Evolutionary conservation across 352 stramenopile species (phyloP).

Genomic region (Pythium diclinum): DNA sequence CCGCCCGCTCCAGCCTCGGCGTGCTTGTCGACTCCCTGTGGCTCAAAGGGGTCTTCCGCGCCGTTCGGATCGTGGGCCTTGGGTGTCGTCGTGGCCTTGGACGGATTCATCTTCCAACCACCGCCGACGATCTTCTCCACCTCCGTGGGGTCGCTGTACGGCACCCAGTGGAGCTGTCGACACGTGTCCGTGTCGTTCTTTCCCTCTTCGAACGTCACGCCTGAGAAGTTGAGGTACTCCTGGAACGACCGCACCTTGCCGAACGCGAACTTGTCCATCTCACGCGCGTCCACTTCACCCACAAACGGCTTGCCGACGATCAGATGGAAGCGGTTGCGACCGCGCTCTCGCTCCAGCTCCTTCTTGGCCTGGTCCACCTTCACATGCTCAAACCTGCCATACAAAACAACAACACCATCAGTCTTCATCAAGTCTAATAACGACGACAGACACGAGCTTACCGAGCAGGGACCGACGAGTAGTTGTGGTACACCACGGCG

Average conservation of each 20-base stretch:
- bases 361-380: constrained; percentile 33
- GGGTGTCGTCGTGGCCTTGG: not conserved
- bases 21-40: constrained; percentile 19
- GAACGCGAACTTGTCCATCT: constrained; percentile 38
- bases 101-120: constrained; percentile 12
- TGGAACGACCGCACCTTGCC: constrained; percentile 33
- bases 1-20: constrained; percentile 20
- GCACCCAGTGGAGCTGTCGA: constrained; percentile 45
- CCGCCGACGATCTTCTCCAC: constrained; percentile 33
- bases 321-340: constrained; percentile 35
- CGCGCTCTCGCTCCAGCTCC: constrained; percentile 27
- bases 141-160: constrained; percentile 30
- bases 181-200: constrained; percentile 32
- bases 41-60: constrained; percentile 8
- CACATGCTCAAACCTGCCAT: constrained; percentile 32
- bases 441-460: not conserved
- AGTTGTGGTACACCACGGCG: constrained; percentile 49
- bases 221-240: constrained; percentile 40
- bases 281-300: constrained; percentile 30
- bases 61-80: constrained; percentile 13
- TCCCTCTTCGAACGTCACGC: constrained; percentile 30
- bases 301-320: constrained; percentile 34
- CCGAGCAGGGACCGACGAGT: constrained; percentile 37
- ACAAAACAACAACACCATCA: no score
- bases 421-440: not conserved